Percentiles rank a stretch among this genome's conserved stretches.
Evolutionary conservation across 495 filamentous ascomycete species (phyloP).

Genomic region (Aspergillus olivimuriae): DNA sequence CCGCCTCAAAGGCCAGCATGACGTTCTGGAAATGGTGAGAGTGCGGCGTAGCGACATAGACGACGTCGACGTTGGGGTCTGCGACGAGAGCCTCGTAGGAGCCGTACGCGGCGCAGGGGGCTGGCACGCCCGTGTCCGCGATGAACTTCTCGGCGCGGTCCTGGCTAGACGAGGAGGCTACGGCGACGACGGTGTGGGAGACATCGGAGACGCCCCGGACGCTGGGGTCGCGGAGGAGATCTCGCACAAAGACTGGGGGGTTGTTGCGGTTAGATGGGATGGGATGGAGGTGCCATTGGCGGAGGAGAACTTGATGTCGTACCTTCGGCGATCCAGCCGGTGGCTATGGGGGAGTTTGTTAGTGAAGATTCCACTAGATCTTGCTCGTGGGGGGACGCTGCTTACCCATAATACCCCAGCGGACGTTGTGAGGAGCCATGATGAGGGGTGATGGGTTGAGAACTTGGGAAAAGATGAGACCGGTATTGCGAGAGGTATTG

Average conservation of each 20-base stretch:
- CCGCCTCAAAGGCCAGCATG: constrained; percentile 72
- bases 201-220: constrained; percentile 67
- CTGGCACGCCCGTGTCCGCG: constrained; percentile 54
- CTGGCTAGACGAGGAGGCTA: constrained; percentile 70
- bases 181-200: constrained; percentile 71
- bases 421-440: constrained; percentile 53
- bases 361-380: background rate
- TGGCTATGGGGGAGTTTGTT: too few relatives aligned
- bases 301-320: constrained; percentile 14
- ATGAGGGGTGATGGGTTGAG: constrained; percentile 6
- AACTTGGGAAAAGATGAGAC: background rate
- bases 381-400: constrained; percentile 1
- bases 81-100: constrained; percentile 73
- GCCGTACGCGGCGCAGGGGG: constrained; percentile 66
- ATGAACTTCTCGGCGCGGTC: constrained; percentile 69
- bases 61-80: constrained; percentile 73
- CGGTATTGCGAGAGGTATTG: background rate
- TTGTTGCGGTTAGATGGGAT: too few relatives aligned
- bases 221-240: constrained; percentile 73
- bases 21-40: constrained; percentile 93
- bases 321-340: constrained; percentile 74
- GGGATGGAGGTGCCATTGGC: too few relatives aligned
- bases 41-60: constrained; percentile 93
- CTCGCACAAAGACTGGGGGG: constrained; percentile 76
- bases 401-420: constrained; percentile 73